Base-by-base conservation (phyloP, 148 eudicot species). In the Suaeda aralocaspica region DNA sequence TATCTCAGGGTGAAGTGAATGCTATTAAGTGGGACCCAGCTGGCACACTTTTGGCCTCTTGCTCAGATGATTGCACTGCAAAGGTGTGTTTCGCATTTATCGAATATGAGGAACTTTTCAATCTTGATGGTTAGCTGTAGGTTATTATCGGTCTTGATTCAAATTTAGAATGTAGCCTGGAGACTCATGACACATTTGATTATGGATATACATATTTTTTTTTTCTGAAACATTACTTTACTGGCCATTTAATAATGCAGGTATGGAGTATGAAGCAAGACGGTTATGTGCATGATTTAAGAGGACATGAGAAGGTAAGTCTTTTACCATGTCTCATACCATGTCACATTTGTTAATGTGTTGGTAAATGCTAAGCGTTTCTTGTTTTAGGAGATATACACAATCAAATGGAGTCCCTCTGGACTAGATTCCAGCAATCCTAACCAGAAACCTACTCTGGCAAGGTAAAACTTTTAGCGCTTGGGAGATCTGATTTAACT, bases 11-110 rank as follows among this genome's bases (percentile, higher is more conserved):
- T 65, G 92, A 88, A 84, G 89, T 88, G 50, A 88, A 88, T 60
- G 80, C 85, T 70, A 80, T 88, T 71, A 84, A 86, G 81, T 88
- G 90, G 92, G 86, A 88, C 59, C 90, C 92, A 44, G 77, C 85
- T 16, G 92, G 92, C 42, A 78, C 84, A 49, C 66, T 88, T 55
- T 74, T 88, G 81, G 92, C 92, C 58, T 86, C 92, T 64, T 83
- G 92, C 68, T 88, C 92, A 53, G 90, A 88, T 76, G 92, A 88
- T 70, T 53, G 65, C 70, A 84, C 92, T 48, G 88, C 84, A 49
- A 88, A 88, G 92, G 92, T 22, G 11, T 67, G 45, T 6, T 67
- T 16, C 24, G 25, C 64, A 15, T 34, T 46, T 66, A 25, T 56
- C 21, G 48, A 44, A 44, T 12, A 10, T 44, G 2, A 12, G 6